phyloP scores from a whole-genome alignment of 2,329 filamentous ascomycete species.

The Alternaria metachromatica region DNA sequence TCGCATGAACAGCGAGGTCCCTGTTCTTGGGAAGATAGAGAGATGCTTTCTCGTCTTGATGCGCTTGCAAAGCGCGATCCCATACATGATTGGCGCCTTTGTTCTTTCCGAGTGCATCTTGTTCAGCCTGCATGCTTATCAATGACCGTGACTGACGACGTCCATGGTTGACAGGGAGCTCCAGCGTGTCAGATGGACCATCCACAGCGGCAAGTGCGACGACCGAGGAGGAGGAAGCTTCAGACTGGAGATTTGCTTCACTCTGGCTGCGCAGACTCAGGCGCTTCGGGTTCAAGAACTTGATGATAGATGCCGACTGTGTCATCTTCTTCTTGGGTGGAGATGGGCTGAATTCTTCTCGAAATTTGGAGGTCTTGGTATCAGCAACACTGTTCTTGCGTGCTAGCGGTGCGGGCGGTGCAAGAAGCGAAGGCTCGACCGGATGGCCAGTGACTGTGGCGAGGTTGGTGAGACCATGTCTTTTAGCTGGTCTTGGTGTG shows the following conservation, averaged over 20 bases:
- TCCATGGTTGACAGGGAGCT: constrained; percentile 20
- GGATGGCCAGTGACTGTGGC: constrained; percentile 1
- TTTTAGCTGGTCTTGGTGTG: constrained; percentile 25
- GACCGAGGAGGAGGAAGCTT: neutral
- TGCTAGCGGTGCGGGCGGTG: constrained; percentile 11
- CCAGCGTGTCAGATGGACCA: constrained; percentile 26
- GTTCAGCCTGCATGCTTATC: constrained; percentile 38
- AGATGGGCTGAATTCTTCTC: constrained; percentile 45
- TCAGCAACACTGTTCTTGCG: constrained; percentile 41
- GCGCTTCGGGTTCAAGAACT: constrained; percentile 38
- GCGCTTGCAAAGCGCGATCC: constrained; percentile 45
- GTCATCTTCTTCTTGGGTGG: constrained; percentile 35
- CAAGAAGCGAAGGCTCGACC: neutral
- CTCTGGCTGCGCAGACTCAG: constrained; percentile 41
- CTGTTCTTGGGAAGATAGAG: constrained; percentile 45
- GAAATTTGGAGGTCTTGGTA: constrained; percentile 45
- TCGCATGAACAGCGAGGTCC: constrained; percentile 32
- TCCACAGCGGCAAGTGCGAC: constrained; percentile 19
- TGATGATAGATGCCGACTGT: constrained; percentile 37
- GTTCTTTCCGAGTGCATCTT: constrained; percentile 30
- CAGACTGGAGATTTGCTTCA: constrained; percentile 31
- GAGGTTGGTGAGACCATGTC: constrained; percentile 16
- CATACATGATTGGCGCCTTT: constrained; percentile 39
- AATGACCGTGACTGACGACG: constrained; percentile 40
- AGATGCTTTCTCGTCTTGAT: constrained; percentile 44